Conservation (phyloP, 2,329 filamentous ascomycete genomes). For the Claviceps lovelessii region DNA sequence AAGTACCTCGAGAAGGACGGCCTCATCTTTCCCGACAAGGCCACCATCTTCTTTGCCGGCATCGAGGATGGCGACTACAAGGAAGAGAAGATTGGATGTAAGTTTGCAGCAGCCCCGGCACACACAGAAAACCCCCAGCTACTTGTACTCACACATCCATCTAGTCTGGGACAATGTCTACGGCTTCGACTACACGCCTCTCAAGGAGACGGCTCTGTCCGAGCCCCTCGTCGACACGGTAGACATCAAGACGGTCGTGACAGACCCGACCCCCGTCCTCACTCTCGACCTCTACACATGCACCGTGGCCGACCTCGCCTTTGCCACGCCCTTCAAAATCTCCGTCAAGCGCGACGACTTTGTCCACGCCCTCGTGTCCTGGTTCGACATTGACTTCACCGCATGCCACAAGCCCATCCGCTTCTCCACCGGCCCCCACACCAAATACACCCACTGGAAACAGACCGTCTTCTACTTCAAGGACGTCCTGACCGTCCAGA, state of each 20-base stretch:
- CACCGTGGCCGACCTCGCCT: slow-evolving; percentile 68
- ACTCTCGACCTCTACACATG: slow-evolving; percentile 90
- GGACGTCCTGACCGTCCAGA: slow-evolving; percentile 81
- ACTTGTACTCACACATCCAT: neutral
- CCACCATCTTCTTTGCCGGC: slow-evolving; percentile 88
- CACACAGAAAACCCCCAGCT: no score
- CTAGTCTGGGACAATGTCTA: slow-evolving; percentile 98
- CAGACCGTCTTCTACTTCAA: slow-evolving; percentile 97
- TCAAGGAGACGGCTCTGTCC: slow-evolving; percentile 84
- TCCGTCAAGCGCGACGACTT: slow-evolving; percentile 76
- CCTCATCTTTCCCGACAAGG: slow-evolving; percentile 97
- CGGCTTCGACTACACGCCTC: slow-evolving; percentile 88
- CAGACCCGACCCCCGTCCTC: slow-evolving; percentile 72
- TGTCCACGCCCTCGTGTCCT: slow-evolving; percentile 88
- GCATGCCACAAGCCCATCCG: slow-evolving; percentile 96
- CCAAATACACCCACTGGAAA: slow-evolving; percentile 99
- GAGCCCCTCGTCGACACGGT: slow-evolving; percentile 97
- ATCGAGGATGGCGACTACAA: slow-evolving; percentile 99
- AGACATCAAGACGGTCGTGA: slow-evolving; percentile 92
- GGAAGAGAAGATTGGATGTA: slow-evolving; percentile 99
- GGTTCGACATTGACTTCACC: slow-evolving; percentile 98
- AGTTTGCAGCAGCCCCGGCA: slow-evolving; percentile 21
- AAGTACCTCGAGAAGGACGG: slow-evolving; percentile 75
- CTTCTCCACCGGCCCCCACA: slow-evolving; percentile 94
- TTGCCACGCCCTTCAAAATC: slow-evolving; percentile 65